Evolutionary conservation across 2,329 filamentous ascomycete genomes (phyloP).

Genomic region (Colletotrichum musae): DNA sequence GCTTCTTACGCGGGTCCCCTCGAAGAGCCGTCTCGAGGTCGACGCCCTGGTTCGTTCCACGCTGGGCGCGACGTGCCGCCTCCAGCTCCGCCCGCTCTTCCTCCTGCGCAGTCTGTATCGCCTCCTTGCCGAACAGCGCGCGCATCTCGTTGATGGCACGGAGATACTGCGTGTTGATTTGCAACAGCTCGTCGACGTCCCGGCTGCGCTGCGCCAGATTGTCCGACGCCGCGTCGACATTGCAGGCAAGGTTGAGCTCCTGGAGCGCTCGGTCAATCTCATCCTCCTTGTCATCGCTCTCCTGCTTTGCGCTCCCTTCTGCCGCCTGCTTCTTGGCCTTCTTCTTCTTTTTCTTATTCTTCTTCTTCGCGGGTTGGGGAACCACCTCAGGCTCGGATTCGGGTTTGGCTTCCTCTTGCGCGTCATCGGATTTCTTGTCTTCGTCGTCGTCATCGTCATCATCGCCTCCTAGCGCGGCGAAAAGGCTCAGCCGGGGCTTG

Average conservation of each 20-base stretch:
- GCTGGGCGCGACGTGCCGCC: slow-evolving; percentile 51
- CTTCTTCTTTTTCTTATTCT: slow-evolving; percentile 57
- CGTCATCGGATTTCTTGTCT: slow-evolving; percentile 51
- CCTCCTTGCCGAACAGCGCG: slow-evolving; percentile 69
- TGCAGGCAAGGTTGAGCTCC: slow-evolving; percentile 60
- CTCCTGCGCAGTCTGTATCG: slow-evolving; percentile 67
- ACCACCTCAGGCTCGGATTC: slow-evolving; percentile 42
- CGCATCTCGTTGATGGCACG: slow-evolving; percentile 94
- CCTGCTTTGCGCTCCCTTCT: slow-evolving; percentile 31
- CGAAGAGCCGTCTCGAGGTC: slow-evolving; percentile 71
- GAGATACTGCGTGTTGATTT: slow-evolving; percentile 77
- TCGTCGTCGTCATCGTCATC: slow-evolving; percentile 55
- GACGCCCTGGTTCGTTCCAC: slow-evolving; percentile 62
- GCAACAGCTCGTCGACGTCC: slow-evolving; percentile 57
- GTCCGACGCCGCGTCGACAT: slow-evolving; percentile 39
- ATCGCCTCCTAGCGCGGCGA: slow-evolving; percentile 66
- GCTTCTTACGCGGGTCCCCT: slow-evolving; percentile 71
- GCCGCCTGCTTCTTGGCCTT: slow-evolving; percentile 50
- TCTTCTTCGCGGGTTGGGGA: slow-evolving; percentile 48
- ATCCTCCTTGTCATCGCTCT: slow-evolving; percentile 55
- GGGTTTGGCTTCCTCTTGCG: slow-evolving; percentile 43
- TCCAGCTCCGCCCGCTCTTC: slow-evolving; percentile 63
- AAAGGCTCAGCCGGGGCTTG: slow-evolving; percentile 62
- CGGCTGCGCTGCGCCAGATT: slow-evolving; percentile 32
- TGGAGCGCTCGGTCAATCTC: slow-evolving; percentile 70